phyloP scores from a whole-genome alignment of 345 rosid genomes.

The Mallotus nudiflorus region DNA sequence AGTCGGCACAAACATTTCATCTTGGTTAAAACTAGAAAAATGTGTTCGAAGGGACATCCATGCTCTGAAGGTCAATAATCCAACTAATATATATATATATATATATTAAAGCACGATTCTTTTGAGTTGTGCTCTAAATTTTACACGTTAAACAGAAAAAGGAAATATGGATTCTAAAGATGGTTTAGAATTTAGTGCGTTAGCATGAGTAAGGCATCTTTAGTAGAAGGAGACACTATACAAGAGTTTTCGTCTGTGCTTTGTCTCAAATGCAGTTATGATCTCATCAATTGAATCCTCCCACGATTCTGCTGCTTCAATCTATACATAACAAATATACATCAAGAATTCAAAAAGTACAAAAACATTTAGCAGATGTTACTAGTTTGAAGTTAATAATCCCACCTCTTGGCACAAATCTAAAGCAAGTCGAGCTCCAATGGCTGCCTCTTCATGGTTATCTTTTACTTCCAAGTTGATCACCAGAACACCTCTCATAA shows the following conservation, averaged over 20 bases:
- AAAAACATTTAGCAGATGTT: background rate
- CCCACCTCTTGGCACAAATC: conserved; percentile 85
- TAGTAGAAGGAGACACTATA: conserved; percentile 81
- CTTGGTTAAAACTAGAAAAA: too few species aligned
- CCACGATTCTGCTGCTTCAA: conserved; percentile 80
- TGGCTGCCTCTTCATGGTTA: conserved; percentile 95
- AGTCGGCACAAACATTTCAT: too few species aligned
- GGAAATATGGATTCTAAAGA: too few species aligned
- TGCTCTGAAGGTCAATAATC: too few species aligned
- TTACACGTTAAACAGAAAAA: too few species aligned
- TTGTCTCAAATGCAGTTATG: conserved; percentile 66
- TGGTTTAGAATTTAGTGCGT: background rate
- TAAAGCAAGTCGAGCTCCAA: conserved; percentile 77
- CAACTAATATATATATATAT: too few species aligned
- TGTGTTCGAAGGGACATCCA: too few species aligned
- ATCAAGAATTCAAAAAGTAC: background rate
- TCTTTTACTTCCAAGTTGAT: conserved; percentile 98
- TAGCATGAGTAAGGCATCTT: conserved; percentile 9
- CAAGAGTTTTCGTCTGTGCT: conserved; percentile 69
- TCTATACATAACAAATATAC: conserved; percentile 35
- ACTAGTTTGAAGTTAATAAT: conserved; percentile 2
- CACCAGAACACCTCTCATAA: conserved; percentile 67
- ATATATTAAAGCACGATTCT: too few species aligned
- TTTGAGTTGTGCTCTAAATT: too few species aligned
- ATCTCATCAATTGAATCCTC: conserved; percentile 84